Percentiles rank a stretch among this genome's conserved stretches.
phyloP scores from a whole-genome alignment of 2,329 filamentous ascomycete species.

The Fusarium illudens region DNA sequence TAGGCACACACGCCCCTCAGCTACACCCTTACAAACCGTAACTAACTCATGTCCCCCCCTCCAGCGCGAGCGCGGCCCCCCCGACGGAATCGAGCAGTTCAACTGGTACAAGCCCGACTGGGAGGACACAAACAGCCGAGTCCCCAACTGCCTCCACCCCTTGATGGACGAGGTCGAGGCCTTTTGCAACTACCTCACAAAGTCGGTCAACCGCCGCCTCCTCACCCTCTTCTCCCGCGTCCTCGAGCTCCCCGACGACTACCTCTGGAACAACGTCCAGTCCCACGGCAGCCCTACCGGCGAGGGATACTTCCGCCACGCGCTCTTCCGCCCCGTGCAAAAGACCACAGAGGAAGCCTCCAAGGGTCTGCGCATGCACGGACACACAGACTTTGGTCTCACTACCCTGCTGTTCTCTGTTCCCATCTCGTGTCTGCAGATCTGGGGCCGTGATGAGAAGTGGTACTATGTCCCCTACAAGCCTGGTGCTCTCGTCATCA shows the following conservation, averaged over 20 bases:
- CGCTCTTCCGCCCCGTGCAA: constrained; percentile 28
- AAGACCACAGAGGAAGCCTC: constrained; percentile 30
- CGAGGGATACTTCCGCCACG: constrained; percentile 34
- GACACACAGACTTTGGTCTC: constrained; percentile 30
- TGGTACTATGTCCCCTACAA: constrained; percentile 36
- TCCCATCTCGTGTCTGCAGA: constrained; percentile 33
- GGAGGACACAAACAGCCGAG: constrained; percentile 50
- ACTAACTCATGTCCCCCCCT: not conserved
- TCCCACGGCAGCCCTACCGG: constrained; percentile 34
- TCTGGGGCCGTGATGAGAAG: constrained; percentile 32
- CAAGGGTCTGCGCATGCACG: constrained; percentile 34
- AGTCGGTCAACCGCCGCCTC: constrained; percentile 33
- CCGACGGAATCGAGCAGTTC: constrained; percentile 63
- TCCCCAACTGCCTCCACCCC: constrained; percentile 55
- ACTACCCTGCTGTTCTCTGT: constrained; percentile 29
- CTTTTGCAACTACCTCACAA: constrained; percentile 29
- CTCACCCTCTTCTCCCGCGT: constrained; percentile 33
- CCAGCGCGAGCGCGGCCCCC: constrained; percentile 51
- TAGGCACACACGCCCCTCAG: not conserved
- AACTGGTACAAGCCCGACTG: constrained; percentile 61
- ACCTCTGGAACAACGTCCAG: constrained; percentile 35
- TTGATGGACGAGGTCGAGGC: constrained; percentile 36
- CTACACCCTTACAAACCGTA: not conserved
- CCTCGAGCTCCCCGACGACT: constrained; percentile 33
- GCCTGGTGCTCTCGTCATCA: constrained; percentile 33